These are phyloP conservation scores for Heterobasidion annosum DNA, from an alignment of 1,284 basidiomycete genomes.

Conservation along the genomic window DNA sequence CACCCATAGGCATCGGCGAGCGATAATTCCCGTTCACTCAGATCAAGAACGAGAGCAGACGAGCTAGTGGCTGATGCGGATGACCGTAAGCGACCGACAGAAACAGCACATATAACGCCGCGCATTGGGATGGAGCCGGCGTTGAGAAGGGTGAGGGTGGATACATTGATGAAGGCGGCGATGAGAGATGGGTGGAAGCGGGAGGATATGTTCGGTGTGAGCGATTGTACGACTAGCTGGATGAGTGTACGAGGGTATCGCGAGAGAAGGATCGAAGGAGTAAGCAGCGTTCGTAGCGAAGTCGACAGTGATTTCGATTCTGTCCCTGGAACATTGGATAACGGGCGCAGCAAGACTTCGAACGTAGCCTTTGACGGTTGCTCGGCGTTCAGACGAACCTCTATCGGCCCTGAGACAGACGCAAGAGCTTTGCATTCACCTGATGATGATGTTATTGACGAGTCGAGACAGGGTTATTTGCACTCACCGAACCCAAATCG, in stretches of 20 bases:
- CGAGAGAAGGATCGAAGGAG: constrained; percentile 49
- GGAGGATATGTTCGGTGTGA: constrained; percentile 19
- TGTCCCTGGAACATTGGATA: constrained; percentile 56
- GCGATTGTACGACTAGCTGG: constrained; percentile 60
- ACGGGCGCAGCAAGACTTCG: constrained; percentile 60
- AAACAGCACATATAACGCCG: constrained; percentile 58
- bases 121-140: constrained; percentile 62
- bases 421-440: constrained; percentile 45
- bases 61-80: background rate
- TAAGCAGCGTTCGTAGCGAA: constrained; percentile 43
- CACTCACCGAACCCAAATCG: constrained; percentile 49
- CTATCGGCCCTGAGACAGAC: constrained; percentile 71
- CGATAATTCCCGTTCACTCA: constrained; percentile 34
- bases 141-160: constrained; percentile 55
- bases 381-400: constrained; percentile 56
- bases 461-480: background rate
- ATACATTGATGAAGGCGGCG: constrained; percentile 62
- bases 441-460: constrained; percentile 10
- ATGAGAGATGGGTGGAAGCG: constrained; percentile 14
- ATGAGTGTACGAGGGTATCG: constrained; percentile 60
- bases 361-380: constrained; percentile 63
- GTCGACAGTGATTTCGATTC: constrained; percentile 50
- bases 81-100: constrained; percentile 33
- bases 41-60: constrained; percentile 38
- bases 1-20: constrained; percentile 37